Evolutionary conservation across 805 yeast species (phyloP), one percentile per base, ranked within the genome.

Genomic region (Phaffomyces thermotolerans): DNA sequence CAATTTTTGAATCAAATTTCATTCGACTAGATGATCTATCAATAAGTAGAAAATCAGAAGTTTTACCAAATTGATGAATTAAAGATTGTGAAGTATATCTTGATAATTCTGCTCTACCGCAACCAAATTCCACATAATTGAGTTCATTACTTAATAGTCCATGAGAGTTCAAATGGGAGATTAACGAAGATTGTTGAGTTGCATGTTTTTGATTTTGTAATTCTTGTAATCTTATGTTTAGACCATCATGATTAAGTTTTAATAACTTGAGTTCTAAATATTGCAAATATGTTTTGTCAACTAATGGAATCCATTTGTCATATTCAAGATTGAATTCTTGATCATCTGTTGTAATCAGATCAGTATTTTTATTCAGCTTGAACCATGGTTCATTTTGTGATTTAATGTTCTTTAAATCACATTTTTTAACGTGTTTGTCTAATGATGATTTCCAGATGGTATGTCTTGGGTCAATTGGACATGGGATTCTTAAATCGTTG

Each of bases 41-140:
- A 6, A 89, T 68, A 29, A 89, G 65, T 2, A 88, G 68, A 56
- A 69, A 84, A 51, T 57, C 65, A 15, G 50, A 40, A 33, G 59
- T 43, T 14, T 44, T 45, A 4, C 34, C 36, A 39, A 49, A 53
- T 35, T 57, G 51, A 24, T 47, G 49, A 14, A 56, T 45, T 14
- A 60, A 58, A 42, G 57, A 68, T 43, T 53, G 53, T 8, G 62
- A 70, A 12, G 85, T 65, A 53, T 78, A 84, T 45, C 95, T 63
- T 1, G 89, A 74, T 22, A 89, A 69, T 57, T 90, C 96, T 2
- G 86, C 95, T 49, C 90, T 75, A 0, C 97, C 97, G 60, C 95
- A 85, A 1, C 97, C 97, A 67, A 87, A 88, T 62, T 89, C 97
- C 25, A 84, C 58, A 56, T 78, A 76, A 40, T 69, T 63, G 32